Evolutionary conservation across 2,329 filamentous ascomycete species (phyloP), one percentile per base, ranked within the genome.

Genomic region (Cordyceps cateniannulata): DNA sequence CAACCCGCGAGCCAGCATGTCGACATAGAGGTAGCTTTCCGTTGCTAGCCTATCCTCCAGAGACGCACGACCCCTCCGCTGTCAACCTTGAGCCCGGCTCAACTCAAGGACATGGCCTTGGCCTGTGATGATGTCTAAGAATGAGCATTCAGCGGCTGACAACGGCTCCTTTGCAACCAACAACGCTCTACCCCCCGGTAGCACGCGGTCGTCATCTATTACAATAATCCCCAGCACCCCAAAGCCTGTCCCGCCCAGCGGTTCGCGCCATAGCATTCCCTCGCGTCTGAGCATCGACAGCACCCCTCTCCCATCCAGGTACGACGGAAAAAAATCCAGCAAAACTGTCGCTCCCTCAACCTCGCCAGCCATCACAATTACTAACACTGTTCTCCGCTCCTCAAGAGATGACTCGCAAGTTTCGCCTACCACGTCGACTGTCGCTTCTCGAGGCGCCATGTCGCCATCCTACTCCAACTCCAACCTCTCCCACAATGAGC

Each of bases 371-470:
- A 32, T 49, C 51, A n/a, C n/a, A 35, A 8, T 52, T 24, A 45
- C 59, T 61, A 22, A 61, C 52, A 10, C 25, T 48, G 49, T 47
- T 32, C 35, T 35, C 56, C 64, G 61, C 47, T 56, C 62, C 52
- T 65, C 63, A 67, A 70, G 72, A 65, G 75, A 75, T 68, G 76
- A 76, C 60, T 66, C 68, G 65, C 79, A 81, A 67, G 71, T 81
- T 66, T 84, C 82, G 63, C 81, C 81, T 53, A 73, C 75, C 62
- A 77, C 79, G 40, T 77, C 77, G 59, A 75, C 74, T 44, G 72
- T 74, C 64, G 75, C 75, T 63, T 71, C 75, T 66, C 77, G 77
- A 69, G 70, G 75, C 66, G 72, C 75, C 63, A 70, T 79, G 66
- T 77, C 76, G 57, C 52, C 61, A 48, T 71, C 74, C 64, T 74